These are phyloP conservation scores for Mycena filopes DNA, from an alignment of 768 basidiomycete species.

Conservation along the genomic window DNA sequence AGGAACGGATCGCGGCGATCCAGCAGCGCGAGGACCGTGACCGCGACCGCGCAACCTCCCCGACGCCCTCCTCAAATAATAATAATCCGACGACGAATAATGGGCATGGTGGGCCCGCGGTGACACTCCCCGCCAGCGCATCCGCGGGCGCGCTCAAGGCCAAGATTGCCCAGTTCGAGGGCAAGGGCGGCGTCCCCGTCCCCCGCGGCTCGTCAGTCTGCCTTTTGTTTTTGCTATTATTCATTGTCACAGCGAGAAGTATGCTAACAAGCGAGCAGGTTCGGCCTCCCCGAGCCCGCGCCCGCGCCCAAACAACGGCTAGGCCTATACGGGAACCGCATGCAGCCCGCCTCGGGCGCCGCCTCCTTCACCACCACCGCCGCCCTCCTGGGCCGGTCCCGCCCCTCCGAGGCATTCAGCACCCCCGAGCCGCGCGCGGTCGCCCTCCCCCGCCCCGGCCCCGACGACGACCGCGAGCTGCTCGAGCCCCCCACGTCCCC, in stretches of 20 bases:
- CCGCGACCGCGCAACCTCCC: slow-evolving; percentile 34
- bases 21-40: slow-evolving; percentile 65
- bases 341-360: slow-evolving; percentile 46
- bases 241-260: not conserved
- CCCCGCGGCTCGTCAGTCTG: slow-evolving; percentile 64
- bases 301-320: slow-evolving; percentile 62
- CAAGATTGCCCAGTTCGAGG: slow-evolving; percentile 85
- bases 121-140: slow-evolving; percentile 45
- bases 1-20: slow-evolving; percentile 85
- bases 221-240: not conserved
- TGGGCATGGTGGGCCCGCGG: slow-evolving; percentile 24
- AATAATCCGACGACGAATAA: too few species aligned
- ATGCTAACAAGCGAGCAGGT: slow-evolving; percentile 53
- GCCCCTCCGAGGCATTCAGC: slow-evolving; percentile 19
- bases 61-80: not conserved
- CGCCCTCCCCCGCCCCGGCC: slow-evolving; percentile 4
- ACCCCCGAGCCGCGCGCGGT: slow-evolving; percentile 14
- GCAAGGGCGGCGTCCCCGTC: slow-evolving; percentile 78
- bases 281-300: slow-evolving; percentile 54
- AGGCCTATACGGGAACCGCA: slow-evolving; percentile 81
- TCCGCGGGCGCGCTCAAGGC: slow-evolving; percentile 51
- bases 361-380: slow-evolving; percentile 19
- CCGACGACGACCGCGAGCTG: too few species aligned
- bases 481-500: not conserved
- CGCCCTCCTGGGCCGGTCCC: slow-evolving; percentile 35